Evolutionary conservation across 2,329 filamentous ascomycete species (phyloP).

Genomic region (Pseudocercospora fijiensis): DNA sequence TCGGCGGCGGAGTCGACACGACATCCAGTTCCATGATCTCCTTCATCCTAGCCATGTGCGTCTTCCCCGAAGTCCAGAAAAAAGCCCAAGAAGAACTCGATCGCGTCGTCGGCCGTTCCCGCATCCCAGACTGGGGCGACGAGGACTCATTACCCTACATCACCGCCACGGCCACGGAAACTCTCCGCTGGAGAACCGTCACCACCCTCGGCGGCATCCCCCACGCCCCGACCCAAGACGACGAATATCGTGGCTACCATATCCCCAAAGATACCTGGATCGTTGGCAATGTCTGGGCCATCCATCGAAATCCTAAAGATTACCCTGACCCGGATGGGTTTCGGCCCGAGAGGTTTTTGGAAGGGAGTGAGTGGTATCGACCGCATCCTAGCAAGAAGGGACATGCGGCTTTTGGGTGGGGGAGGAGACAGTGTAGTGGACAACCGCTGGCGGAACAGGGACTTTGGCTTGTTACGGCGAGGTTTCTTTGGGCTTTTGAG

Average conservation of each 20-base stretch:
- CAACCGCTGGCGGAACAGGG: slow-evolving; percentile 13
- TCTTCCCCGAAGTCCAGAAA: neutral
- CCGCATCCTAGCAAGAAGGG: slow-evolving; percentile 12
- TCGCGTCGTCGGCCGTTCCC: slow-evolving; percentile 23
- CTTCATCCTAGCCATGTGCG: slow-evolving; percentile 10
- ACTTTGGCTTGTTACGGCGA: slow-evolving; percentile 6
- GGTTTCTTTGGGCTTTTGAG: slow-evolving; percentile 12
- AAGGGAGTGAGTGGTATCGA: neutral
- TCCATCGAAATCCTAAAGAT: slow-evolving; percentile 11
- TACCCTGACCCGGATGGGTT: slow-evolving; percentile 17
- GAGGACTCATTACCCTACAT: slow-evolving; percentile 32
- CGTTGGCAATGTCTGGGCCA: slow-evolving; percentile 7
- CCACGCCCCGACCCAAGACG: slow-evolving; percentile 39
- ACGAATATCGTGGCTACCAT: slow-evolving; percentile 20
- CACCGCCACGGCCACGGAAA: slow-evolving; percentile 33
- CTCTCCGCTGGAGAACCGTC: slow-evolving; percentile 37
- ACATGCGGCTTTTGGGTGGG: slow-evolving; percentile 15
- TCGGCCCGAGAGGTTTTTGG: slow-evolving; percentile 14
- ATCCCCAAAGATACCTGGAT: slow-evolving; percentile 14
- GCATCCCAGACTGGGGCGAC: slow-evolving; percentile 33
- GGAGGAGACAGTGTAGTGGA: slow-evolving; percentile 15
- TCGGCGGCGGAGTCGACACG: slow-evolving; percentile 12
- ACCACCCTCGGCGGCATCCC: slow-evolving; percentile 31
- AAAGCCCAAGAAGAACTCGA: slow-evolving; percentile 35
- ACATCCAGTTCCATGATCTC: slow-evolving; percentile 11